phyloP scores from a whole-genome alignment of 192 early-diverging fungal genomes.

The Mortierella antarctica region DNA sequence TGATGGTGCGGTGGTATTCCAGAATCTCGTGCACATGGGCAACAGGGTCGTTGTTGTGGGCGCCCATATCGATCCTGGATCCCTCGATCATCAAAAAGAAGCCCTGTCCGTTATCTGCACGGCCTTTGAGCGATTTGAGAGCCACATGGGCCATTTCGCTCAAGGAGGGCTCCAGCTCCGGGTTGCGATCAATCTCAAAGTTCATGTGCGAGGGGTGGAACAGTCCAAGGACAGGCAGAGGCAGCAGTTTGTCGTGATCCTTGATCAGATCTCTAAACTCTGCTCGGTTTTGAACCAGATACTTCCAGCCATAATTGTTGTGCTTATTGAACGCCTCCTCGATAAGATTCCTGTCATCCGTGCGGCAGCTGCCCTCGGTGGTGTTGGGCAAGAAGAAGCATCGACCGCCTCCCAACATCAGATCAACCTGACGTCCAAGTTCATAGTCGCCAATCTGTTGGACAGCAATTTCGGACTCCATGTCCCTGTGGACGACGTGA shows the following conservation, averaged over 20 bases:
- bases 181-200: slow-evolving; percentile 83
- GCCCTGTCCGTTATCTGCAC: slow-evolving; percentile 65
- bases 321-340: slow-evolving; percentile 52
- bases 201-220: slow-evolving; percentile 92
- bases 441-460: slow-evolving; percentile 93
- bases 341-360: slow-evolving; percentile 78
- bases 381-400: slow-evolving; percentile 89
- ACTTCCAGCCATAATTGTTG: slow-evolving; percentile 69
- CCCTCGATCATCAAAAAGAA: slow-evolving; percentile 99
- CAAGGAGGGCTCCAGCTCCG: slow-evolving; percentile 76
- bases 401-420: slow-evolving; percentile 92
- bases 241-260: slow-evolving; percentile 1
- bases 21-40: slow-evolving; percentile 93
- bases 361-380: slow-evolving; percentile 75
- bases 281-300: slow-evolving; percentile 59
- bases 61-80: slow-evolving; percentile 96
- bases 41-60: slow-evolving; percentile 95
- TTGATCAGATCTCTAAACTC: slow-evolving; percentile 73
- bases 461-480: slow-evolving; percentile 88
- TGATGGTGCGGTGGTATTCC: slow-evolving; percentile 85
- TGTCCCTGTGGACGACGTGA: slow-evolving; percentile 82
- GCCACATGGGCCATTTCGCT: slow-evolving; percentile 88
- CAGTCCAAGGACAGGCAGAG: slow-evolving; percentile 78
- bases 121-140: slow-evolving; percentile 71
- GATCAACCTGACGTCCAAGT: slow-evolving; percentile 83